Evolutionary conservation across 202 grass and related monocot species (phyloP).

Genomic region (Setaria viridis): DNA sequence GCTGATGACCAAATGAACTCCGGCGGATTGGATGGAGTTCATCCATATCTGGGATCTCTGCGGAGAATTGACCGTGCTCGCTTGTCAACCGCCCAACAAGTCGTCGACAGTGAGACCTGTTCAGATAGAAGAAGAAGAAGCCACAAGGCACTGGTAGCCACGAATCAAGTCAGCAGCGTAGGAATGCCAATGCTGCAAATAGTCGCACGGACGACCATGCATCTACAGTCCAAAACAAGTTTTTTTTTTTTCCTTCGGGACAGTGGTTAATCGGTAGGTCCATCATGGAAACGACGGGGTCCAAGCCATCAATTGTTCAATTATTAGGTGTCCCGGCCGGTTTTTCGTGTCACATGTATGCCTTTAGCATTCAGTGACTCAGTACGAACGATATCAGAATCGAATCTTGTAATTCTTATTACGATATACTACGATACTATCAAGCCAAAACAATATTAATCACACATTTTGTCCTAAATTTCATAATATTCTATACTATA

Average conservation of each 20-base stretch:
- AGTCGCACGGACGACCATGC: constrained; percentile 19
- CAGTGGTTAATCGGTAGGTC: neutral
- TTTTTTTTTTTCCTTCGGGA: neutral
- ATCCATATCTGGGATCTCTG: neutral
- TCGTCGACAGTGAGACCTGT: neutral
- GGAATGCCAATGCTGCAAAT: neutral
- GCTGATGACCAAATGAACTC: neutral
- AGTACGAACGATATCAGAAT: neutral
- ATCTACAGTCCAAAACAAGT: neutral
- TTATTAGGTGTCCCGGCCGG: neutral
- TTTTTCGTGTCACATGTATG: neutral
- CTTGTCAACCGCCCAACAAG: neutral
- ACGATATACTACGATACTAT: too few relatives aligned
- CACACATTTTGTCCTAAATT: too few relatives aligned
- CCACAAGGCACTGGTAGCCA: neutral
- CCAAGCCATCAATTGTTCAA: neutral
- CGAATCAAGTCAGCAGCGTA: constrained; percentile 10
- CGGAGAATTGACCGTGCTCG: neutral
- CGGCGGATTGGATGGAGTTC: neutral
- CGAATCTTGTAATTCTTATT: too few relatives aligned
- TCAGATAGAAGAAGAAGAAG: neutral
- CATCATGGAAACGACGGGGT: neutral
- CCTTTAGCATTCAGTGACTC: neutral
- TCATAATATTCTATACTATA: too few relatives aligned
- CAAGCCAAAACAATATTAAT: too few relatives aligned